Base-by-base conservation (phyloP, 1,284 basidiomycete species). In the Neolentinus lepideus region DNA sequence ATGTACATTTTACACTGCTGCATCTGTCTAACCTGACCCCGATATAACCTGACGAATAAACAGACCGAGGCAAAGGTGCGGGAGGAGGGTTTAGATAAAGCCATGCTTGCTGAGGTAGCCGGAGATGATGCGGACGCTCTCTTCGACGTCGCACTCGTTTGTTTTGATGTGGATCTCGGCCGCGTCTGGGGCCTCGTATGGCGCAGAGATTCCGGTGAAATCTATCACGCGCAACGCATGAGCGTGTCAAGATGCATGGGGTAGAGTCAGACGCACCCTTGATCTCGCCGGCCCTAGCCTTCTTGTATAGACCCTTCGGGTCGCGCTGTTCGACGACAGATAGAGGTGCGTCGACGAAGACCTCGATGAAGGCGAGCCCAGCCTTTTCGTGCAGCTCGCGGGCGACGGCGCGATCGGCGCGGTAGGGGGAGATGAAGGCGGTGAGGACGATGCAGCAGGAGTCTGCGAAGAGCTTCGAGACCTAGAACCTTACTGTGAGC, bases 391-490 rank as follows among this genome's bases (percentile, higher is more conserved):
- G 96, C 43, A 99, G 78, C 61, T 87, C 76, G 54, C 97, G 85
- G 25, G 92, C 97, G 57, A 90, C 71, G 19, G 85, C 79, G 51
- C 96, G 86, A 76, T 99, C 97, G 2, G 85, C 83, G 51, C 84
- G 81, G 71, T 94, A 98, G n/a, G 97, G 97, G 6, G 95, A 98
- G 72, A 99, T 99, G 76, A 99, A 99, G 26, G 96, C 95, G 8
- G 97, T 97, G 67, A 98, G 81, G 22, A 90, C 81, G 63, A 98
- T 81, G 61, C 89, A 88, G 43, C 84, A 86, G 2, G 94, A 85
- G 63, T 95, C 90, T 14, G 94, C 85, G 70, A 99, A 98, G 38
- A 99, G 79, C 67, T 94, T 94, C 27, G 97, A 88, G 53, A 99
- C 93, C 93, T 94, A 64, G 26, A 9, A 54, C n/a, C 51, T 48